These are phyloP conservation scores for Cyclotella distinguenda DNA, from an alignment of 108 stramenopile genomes.

Conservation along the genomic window DNA sequence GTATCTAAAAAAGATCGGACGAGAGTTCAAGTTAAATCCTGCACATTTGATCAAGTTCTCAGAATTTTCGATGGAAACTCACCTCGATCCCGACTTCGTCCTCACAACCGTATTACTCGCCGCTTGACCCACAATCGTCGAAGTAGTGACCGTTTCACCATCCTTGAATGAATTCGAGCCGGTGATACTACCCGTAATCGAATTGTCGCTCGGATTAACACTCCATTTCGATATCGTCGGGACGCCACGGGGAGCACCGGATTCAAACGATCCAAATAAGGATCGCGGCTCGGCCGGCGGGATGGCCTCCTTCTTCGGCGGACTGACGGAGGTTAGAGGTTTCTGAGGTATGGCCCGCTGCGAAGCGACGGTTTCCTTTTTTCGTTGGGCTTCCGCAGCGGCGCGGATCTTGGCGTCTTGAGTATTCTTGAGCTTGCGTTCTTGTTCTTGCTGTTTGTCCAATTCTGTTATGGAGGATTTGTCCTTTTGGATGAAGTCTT, in stretches of 20 bases:
- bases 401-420: slow-evolving; percentile 22
- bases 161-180: slow-evolving; percentile 51
- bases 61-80: slow-evolving; percentile 34
- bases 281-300: slow-evolving; percentile 35
- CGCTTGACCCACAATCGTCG: slow-evolving; percentile 41
- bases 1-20: slow-evolving; percentile 35
- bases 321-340: slow-evolving; percentile 1
- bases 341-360: slow-evolving; percentile 8
- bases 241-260: slow-evolving; percentile 41
- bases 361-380: not conserved
- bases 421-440: slow-evolving; percentile 21
- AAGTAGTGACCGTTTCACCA: slow-evolving; percentile 53
- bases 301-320: slow-evolving; percentile 18
- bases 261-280: slow-evolving; percentile 11
- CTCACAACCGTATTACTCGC: slow-evolving; percentile 36
- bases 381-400: slow-evolving; percentile 5
- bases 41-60: slow-evolving; percentile 27
- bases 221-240: slow-evolving; percentile 62
- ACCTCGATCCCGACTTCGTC: slow-evolving; percentile 58
- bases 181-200: slow-evolving; percentile 53
- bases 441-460: slow-evolving; percentile 39
- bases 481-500: slow-evolving; percentile 42
- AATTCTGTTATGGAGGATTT: slow-evolving; percentile 36
- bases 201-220: slow-evolving; percentile 44
- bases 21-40: slow-evolving; percentile 28